Evolutionary conservation across 208 protist genomes (phyloP), one percentile per base, ranked within the genome.

Genomic region (Zelonia costaricensis): DNA sequence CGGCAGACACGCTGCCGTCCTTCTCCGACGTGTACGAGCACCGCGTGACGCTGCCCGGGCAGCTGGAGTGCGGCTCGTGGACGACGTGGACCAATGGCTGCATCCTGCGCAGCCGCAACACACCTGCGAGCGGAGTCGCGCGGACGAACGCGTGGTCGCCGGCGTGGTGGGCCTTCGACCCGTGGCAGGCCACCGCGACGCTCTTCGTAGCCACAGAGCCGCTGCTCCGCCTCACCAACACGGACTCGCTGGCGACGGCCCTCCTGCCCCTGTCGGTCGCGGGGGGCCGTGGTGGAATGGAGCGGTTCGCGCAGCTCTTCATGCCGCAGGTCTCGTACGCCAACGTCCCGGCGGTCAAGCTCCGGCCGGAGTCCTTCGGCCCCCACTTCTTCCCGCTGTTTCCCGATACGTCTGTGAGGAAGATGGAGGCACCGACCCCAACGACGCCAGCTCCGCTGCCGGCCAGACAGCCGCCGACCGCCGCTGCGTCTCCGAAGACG

Each of bases 141-240:
- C 64, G 47, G 44, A 53, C 42, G 36, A 60, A 47, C 6, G 74
- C 76, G 1, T 62, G 76, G 49, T 71, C 71, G 25, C 79, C 76
- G 27, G 47, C 71, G 49, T 86, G 77, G 62, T 90, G 83, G 83
- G 75, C 58, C 13, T 78, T 63, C 51, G 57, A 73, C 31, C 5
- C 13, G 0, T 22, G 18, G 13, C 13, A 27, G 20, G 22, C 45
- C 0, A 43, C 40, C 13, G 69, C 76, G 13, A 69, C 63, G 1
- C 73, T 86, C 28, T 84, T 62, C 62, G 62, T 90, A 16, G 69
- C 68, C 3, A 73, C 69, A 0, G 83, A 86, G 25, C 46, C 70
- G 23, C 66, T 79, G 6, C 46, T 84, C 25, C 35, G 13, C 15
- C 58, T 84, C 18, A 35, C 27, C 5, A 31, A 52, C 25, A 68